Evolutionary conservation across 2,329 filamentous ascomycete species (phyloP).

Genomic region (Neofusicoccum ribis): DNA sequence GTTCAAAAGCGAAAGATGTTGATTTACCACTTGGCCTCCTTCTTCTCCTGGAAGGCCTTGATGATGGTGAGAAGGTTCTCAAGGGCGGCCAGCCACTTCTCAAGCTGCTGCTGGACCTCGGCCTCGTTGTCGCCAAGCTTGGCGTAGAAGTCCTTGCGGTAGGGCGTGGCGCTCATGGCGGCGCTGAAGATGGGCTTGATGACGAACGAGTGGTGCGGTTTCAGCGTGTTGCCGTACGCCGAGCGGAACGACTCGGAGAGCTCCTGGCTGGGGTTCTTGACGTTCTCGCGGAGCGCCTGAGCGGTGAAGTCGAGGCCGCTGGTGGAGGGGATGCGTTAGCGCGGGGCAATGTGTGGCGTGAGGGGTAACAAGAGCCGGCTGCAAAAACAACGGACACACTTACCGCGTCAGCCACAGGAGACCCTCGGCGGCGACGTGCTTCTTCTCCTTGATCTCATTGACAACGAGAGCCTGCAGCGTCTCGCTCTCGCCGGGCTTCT

Average conservation of each 20-base stretch:
- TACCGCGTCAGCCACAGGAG: slow-evolving; percentile 89
- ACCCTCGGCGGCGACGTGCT: slow-evolving; percentile 85
- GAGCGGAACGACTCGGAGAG: slow-evolving; percentile 82
- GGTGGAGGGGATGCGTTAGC: slow-evolving; percentile 8
- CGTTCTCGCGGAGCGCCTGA: slow-evolving; percentile 76
- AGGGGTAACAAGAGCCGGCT: background rate
- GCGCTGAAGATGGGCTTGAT: slow-evolving; percentile 90
- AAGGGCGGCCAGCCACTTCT: slow-evolving; percentile 72
- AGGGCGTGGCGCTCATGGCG: slow-evolving; percentile 90
- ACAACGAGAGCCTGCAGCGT: slow-evolving; percentile 81
- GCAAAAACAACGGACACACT: slow-evolving; percentile 27
- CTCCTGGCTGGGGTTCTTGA: slow-evolving; percentile 68
- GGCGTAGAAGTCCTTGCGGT: slow-evolving; percentile 87
- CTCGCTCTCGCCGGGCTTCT: slow-evolving; percentile 73
- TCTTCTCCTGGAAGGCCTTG: slow-evolving; percentile 53
- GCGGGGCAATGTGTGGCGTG: background rate
- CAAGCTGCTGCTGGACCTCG: slow-evolving; percentile 65
- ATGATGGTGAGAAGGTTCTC: slow-evolving; percentile 79
- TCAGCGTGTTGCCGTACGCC: slow-evolving; percentile 84
- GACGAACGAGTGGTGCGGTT: slow-evolving; percentile 85
- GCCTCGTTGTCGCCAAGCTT: slow-evolving; percentile 72
- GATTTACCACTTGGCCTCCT: slow-evolving; percentile 20
- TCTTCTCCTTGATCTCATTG: slow-evolving; percentile 87
- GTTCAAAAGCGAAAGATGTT: background rate
- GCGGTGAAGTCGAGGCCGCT: slow-evolving; percentile 94